Evolutionary conservation across 176 grass and related monocot genomes (phyloP).

Genomic region (Thinopyrum elongatum): DNA sequence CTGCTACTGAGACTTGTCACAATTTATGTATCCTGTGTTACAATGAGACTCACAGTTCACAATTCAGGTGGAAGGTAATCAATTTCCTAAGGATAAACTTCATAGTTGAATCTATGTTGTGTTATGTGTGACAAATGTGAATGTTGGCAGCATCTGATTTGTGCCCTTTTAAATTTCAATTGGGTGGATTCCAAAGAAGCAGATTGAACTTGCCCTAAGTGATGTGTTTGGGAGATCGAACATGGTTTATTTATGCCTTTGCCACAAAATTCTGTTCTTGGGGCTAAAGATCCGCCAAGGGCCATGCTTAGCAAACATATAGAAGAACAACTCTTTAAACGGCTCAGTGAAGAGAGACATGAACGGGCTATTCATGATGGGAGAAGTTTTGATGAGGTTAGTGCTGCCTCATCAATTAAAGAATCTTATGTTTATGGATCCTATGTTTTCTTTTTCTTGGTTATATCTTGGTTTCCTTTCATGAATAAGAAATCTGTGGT

Average conservation of each 20-base stretch:
- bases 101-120: conserved; percentile 60
- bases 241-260: too few species aligned
- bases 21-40: conserved; percentile 61
- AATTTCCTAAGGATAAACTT: conserved; percentile 52
- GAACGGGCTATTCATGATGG: conserved; percentile 47
- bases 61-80: conserved; percentile 48
- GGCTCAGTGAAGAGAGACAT: conserved; percentile 71
- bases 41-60: conserved; percentile 54
- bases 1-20: conserved; percentile 42
- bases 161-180: neutral
- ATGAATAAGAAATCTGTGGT: too few species aligned
- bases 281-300: conserved; percentile 84
- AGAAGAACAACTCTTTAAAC: conserved; percentile 62
- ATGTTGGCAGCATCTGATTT: conserved; percentile 85
- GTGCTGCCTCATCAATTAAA: neutral
- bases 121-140: conserved; percentile 92
- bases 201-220: too few species aligned
- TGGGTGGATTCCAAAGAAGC: too few species aligned
- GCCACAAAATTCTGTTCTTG: conserved; percentile 66
- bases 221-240: too few species aligned
- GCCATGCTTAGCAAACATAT: conserved; percentile 75
- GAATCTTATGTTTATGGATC: too few species aligned
- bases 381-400: conserved; percentile 65
- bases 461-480: too few species aligned
- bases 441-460: too few species aligned